phyloP scores from a whole-genome alignment of 768 basidiomycete genomes.

The Mycena belliarum region DNA sequence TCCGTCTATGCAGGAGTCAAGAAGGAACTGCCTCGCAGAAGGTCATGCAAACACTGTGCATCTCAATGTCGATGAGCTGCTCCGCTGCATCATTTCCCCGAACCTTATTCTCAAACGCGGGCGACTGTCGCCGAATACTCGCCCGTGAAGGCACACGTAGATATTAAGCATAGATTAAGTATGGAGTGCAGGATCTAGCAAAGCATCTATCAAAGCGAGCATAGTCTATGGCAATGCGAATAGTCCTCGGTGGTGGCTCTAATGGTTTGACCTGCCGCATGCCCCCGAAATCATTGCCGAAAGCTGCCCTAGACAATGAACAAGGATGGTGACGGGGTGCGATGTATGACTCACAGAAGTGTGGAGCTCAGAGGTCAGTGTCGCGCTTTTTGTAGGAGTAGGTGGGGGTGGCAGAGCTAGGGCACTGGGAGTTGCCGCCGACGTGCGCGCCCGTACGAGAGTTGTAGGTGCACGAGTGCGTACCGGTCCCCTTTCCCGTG shows the following conservation, averaged over 20 bases:
- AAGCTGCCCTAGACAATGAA: not conserved
- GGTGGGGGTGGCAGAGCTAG: not conserved
- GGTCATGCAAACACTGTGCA: too few relatives aligned
- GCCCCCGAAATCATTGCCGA: not conserved
- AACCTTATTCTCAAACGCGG: too few relatives aligned
- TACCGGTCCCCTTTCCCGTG: constrained; percentile 16
- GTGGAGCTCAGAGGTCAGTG: not conserved
- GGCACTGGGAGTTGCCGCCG: not conserved
- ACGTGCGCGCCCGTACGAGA: not conserved
- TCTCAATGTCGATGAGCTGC: too few relatives aligned
- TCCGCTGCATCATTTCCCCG: too few relatives aligned
- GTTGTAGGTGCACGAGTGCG: constrained; percentile 15
- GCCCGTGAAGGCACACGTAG: too few relatives aligned
- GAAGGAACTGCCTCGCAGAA: too few relatives aligned
- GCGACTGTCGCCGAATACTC: too few relatives aligned
- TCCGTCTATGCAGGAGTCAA: too few relatives aligned
- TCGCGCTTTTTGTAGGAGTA: constrained; percentile 4
- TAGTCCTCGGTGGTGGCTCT: too few relatives aligned
- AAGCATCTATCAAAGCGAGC: too few relatives aligned
- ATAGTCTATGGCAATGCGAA: not conserved
- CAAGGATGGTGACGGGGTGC: not conserved
- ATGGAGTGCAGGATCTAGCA: too few relatives aligned
- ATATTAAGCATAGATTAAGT: too few relatives aligned
- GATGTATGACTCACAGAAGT: not conserved
- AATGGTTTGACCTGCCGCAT: not conserved